A percentile compares a stretch with the other conserved stretches of the same genome.
These are phyloP conservation scores for Malassezia sympodialis DNA, from an alignment of 1,284 basidiomycete genomes.

Conservation along the genomic window DNA sequence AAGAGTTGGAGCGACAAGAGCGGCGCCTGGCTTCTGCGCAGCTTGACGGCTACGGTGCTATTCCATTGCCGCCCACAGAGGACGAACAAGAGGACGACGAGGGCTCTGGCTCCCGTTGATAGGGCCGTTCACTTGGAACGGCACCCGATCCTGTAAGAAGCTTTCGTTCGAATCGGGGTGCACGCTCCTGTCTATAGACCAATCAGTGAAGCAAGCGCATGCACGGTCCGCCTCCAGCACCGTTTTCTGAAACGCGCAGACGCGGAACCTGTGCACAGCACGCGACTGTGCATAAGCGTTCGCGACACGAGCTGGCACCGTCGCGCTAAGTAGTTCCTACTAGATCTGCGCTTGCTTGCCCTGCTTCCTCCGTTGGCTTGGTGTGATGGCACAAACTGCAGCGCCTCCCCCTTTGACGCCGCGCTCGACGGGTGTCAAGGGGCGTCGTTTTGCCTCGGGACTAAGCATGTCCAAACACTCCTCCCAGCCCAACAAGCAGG, in stretches of 20 bases:
- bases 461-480: not conserved
- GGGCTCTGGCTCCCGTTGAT: not conserved
- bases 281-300: not conserved
- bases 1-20: constrained; percentile 19
- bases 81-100: not conserved
- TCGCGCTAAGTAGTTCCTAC: not conserved
- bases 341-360: not conserved
- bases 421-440: not conserved
- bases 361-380: not conserved
- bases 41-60: constrained; percentile 12
- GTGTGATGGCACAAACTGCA: not conserved
- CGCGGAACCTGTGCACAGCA: not conserved
- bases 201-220: not conserved
- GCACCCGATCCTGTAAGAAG: not conserved
- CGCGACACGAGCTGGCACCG: not conserved
- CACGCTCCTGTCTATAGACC: not conserved
- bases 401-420: not conserved
- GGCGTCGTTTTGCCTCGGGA: not conserved
- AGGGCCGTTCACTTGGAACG: not conserved
- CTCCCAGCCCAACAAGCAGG: not conserved
- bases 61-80: constrained; percentile 8
- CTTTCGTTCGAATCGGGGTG: not conserved
- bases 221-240: not conserved
- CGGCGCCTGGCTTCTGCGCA: constrained; percentile 6
- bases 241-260: not conserved